Conservation (phyloP, 345 rosid genomes). For the Pistacia integerrima region DNA sequence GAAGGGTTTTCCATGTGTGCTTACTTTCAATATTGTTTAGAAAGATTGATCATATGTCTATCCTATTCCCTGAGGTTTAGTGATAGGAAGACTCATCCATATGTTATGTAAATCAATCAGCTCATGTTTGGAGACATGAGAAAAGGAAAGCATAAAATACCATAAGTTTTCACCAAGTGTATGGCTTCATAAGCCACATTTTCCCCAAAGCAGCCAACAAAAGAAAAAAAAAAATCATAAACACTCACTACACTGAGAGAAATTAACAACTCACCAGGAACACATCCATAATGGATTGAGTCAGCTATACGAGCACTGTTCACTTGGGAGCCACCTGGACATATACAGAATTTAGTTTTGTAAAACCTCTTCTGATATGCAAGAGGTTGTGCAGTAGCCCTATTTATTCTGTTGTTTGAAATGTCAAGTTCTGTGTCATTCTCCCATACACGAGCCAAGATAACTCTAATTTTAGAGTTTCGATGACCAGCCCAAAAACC, state of each 20-base stretch:
- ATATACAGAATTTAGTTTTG: slow-evolving; percentile 85
- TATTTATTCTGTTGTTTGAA: slow-evolving; percentile 79
- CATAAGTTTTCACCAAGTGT: not conserved
- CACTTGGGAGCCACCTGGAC: slow-evolving; percentile 99
- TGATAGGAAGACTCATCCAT: not conserved
- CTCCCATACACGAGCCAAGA: slow-evolving; percentile 94
- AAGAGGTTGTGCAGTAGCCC: slow-evolving; percentile 73
- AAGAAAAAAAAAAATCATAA: not conserved
- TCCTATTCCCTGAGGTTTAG: not conserved
- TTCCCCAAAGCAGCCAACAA: not conserved
- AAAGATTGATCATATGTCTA: not conserved
- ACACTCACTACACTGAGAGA: not conserved
- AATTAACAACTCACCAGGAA: slow-evolving; percentile 67
- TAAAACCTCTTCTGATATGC: slow-evolving; percentile 92
- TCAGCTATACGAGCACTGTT: slow-evolving; percentile 96
- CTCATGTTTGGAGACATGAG: slow-evolving; percentile 3
- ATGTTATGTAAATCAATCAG: not conserved
- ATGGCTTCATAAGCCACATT: slow-evolving; percentile 3
- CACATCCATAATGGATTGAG: slow-evolving; percentile 95
- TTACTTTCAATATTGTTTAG: not conserved
- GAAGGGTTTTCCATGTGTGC: not conserved
- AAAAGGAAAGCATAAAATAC: not conserved
- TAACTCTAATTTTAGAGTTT: slow-evolving; percentile 91
- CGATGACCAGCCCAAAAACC: slow-evolving; percentile 99
- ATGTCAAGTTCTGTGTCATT: slow-evolving; percentile 92